These are phyloP conservation scores for Sonneratia caseolaris DNA, from an alignment of 345 rosid species.

Conservation along the genomic window DNA sequence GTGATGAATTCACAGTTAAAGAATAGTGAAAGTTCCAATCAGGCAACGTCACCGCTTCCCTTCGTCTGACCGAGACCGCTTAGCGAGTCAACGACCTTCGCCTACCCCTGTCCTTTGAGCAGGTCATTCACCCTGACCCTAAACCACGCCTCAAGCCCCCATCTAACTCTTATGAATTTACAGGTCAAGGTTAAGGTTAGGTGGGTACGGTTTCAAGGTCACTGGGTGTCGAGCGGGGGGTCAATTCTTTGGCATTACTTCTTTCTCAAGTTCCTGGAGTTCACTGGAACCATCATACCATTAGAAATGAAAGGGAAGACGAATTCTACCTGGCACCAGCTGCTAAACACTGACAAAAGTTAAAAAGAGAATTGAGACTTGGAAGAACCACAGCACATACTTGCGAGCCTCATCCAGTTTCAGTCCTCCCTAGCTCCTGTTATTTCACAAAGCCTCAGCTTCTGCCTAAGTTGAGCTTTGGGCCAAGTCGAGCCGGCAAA, in stretches of 20 bases:
- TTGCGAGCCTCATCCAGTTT: no score
- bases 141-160: not conserved
- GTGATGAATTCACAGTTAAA: no score
- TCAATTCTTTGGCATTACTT: no score
- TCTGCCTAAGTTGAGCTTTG: not conserved
- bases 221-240: no score
- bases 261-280: no score
- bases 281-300: no score
- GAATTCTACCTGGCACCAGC: no score
- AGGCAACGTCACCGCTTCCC: not conserved
- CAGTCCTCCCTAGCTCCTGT: not conserved
- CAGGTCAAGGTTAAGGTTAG: not conserved
- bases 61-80: not conserved
- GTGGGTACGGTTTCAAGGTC: not conserved
- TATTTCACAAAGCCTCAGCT: not conserved
- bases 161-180: not conserved
- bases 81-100: not conserved
- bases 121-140: not conserved
- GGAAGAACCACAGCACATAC: no score
- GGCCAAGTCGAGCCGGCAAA: not conserved
- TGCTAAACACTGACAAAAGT: no score
- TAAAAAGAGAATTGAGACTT: no score
- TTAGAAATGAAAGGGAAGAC: no score
- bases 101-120: not conserved
- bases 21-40: not conserved